Conservation (phyloP, 148 eudicot genomes). For the Silene conica region DNA sequence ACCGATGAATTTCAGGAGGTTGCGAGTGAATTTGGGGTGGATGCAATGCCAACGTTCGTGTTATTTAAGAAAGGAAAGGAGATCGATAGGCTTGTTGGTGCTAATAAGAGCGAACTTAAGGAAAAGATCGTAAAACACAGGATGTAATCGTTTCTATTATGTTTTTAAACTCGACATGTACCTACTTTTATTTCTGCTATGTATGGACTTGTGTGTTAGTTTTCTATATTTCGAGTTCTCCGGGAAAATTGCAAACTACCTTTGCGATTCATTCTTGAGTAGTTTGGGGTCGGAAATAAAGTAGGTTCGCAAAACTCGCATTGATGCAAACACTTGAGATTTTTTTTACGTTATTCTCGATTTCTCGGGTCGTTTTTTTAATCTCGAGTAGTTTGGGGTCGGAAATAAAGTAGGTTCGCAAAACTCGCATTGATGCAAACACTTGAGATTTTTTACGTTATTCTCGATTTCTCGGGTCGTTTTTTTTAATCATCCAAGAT, state of each 20-base stretch:
- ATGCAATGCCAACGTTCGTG: conserved; percentile 50
- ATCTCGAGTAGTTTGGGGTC: no score
- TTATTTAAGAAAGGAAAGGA: conserved; percentile 45
- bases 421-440: no score
- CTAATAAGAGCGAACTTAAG: conserved; percentile 44
- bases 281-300: no score
- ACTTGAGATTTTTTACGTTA: no score
- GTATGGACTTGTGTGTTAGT: conserved; percentile 2
- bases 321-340: no score
- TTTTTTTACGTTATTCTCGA: no score
- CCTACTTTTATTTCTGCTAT: not conserved
- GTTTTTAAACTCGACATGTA: not conserved
- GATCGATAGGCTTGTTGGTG: conserved; percentile 53
- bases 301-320: no score
- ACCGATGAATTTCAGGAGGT: conserved; percentile 55
- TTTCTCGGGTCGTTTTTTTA: no score
- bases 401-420: no score
- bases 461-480: no score
- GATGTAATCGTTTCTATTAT: not conserved
- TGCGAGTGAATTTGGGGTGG: conserved; percentile 43
- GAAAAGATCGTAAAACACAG: conserved; percentile 44
- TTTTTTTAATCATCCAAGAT: no score
- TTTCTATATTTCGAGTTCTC: not conserved
- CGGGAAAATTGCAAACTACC: not conserved
- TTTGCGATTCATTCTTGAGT: not conserved